These are phyloP conservation scores for Camellia lanceoleosa DNA, from an alignment of 148 eudicot genomes.

Conservation along the genomic window DNA sequence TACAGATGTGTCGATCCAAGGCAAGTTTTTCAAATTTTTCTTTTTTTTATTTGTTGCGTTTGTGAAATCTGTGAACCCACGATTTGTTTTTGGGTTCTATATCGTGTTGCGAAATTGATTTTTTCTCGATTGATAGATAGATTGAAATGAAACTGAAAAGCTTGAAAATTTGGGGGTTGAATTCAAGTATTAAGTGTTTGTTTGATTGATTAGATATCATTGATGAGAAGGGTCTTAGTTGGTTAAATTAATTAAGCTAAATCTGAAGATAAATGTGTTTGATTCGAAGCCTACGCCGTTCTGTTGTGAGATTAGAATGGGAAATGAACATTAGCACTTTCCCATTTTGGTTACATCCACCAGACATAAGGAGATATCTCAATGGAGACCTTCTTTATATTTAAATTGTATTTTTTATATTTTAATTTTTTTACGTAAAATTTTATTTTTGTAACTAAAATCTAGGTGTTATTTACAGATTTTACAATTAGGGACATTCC, in stretches of 20 bases:
- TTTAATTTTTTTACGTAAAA: too few species aligned
- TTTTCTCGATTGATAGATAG: background rate
- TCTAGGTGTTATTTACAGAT: too few species aligned
- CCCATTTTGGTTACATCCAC: background rate
- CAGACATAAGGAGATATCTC: too few species aligned
- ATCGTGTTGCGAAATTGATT: background rate
- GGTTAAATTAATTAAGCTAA: background rate
- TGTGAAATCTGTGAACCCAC: background rate
- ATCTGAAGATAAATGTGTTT: background rate
- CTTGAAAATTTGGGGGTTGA: background rate
- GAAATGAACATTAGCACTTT: background rate
- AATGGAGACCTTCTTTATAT: too few species aligned
- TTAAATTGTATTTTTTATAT: too few species aligned
- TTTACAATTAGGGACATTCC: too few species aligned
- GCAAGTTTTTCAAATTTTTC: background rate
- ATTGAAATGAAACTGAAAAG: background rate
- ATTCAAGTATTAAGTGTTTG: background rate
- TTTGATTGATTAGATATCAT: background rate
- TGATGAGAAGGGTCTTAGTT: background rate
- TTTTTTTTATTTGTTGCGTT: background rate
- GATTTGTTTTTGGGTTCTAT: background rate
- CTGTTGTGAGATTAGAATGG: background rate
- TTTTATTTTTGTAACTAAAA: too few species aligned
- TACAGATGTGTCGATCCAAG: conserved; percentile 16
- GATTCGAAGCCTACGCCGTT: background rate